A percentile compares a stretch with the other conserved stretches of the same genome.
Conservation (phyloP, 1,284 basidiomycete species). For the Cystobasidium slooffiae region DNA sequence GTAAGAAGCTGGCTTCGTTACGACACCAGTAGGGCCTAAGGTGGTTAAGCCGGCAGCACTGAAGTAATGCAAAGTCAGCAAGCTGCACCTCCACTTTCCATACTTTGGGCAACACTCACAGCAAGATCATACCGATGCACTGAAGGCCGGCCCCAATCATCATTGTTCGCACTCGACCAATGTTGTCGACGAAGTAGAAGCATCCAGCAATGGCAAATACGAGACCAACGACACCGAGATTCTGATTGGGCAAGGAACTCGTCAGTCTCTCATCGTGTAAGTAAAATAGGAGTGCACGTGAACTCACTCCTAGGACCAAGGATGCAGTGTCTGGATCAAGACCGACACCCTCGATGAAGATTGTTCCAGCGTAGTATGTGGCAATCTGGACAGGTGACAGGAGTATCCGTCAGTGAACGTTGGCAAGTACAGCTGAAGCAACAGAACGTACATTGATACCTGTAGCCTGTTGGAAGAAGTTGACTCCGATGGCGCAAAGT, state of each 20-base stretch:
- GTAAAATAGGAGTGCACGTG: conserved; percentile 39
- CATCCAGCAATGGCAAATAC: conserved; percentile 42
- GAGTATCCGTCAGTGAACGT: neutral
- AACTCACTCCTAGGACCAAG: conserved; percentile 45
- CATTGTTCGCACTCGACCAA: conserved; percentile 45
- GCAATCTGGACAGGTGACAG: conserved; percentile 19
- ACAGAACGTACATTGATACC: conserved; percentile 44
- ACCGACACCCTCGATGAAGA: conserved; percentile 47
- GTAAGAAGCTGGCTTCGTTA: conserved; percentile 35
- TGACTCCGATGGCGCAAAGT: conserved; percentile 46
- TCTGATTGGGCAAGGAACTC: neutral
- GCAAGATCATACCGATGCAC: conserved; percentile 47
- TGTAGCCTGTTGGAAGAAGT: conserved; percentile 50
- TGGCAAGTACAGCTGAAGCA: neutral
- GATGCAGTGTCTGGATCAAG: conserved; percentile 42
- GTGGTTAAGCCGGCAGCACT: conserved; percentile 19
- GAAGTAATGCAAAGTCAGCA: neutral
- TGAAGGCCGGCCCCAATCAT: conserved; percentile 45
- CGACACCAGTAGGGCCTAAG: conserved; percentile 42
- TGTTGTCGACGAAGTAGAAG: conserved; percentile 43
- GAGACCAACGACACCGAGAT: conserved; percentile 37
- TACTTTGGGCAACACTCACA: too few species aligned
- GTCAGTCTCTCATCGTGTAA: conserved; percentile 24
- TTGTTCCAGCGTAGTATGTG: conserved; percentile 49
- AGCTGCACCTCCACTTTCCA: too few species aligned